A percentile compares a stretch with the other conserved stretches of the same genome.
Conservation (phyloP, 495 filamentous ascomycete genomes). For the Penicillium dipodomyicola region DNA sequence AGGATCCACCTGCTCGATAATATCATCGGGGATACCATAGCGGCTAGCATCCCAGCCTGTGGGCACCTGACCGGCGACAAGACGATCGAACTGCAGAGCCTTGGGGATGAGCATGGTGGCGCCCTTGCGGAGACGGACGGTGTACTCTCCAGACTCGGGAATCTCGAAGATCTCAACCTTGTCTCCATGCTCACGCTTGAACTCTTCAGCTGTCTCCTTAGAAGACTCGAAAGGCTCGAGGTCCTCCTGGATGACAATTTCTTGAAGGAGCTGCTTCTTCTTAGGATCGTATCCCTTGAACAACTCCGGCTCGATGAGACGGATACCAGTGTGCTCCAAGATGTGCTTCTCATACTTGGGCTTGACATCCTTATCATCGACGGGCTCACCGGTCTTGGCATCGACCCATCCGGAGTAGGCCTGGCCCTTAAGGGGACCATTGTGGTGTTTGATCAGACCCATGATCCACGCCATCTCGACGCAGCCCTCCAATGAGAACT, state of each 20-base stretch:
- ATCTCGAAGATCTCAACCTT: slow-evolving; percentile 98
- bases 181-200: slow-evolving; percentile 93
- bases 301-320: slow-evolving; percentile 93
- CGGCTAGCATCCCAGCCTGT: slow-evolving; percentile 94
- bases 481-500: slow-evolving; percentile 96
- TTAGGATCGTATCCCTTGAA: slow-evolving; percentile 98
- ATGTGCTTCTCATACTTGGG: slow-evolving; percentile 94
- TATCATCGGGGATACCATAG: slow-evolving; percentile 96
- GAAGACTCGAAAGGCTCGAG: slow-evolving; percentile 95
- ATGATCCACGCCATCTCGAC: slow-evolving; percentile 99
- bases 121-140: slow-evolving; percentile 89
- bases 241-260: slow-evolving; percentile 95
- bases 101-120: slow-evolving; percentile 93
- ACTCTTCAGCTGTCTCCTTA: slow-evolving; percentile 95
- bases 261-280: slow-evolving; percentile 96
- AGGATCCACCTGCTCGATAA: slow-evolving; percentile 94
- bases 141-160: slow-evolving; percentile 90
- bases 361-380: slow-evolving; percentile 98
- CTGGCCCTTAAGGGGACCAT: slow-evolving; percentile 96
- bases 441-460: slow-evolving; percentile 98
- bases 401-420: slow-evolving; percentile 98
- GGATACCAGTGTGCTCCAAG: slow-evolving; percentile 94
- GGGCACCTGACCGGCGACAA: slow-evolving; percentile 94
- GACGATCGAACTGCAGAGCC: slow-evolving; percentile 91
- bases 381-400: slow-evolving; percentile 85